A percentile compares a stretch with the other conserved stretches of the same genome.
Evolutionary conservation across 495 filamentous ascomycete species (phyloP).

Genomic region (Aspergillus bertholletiae): DNA sequence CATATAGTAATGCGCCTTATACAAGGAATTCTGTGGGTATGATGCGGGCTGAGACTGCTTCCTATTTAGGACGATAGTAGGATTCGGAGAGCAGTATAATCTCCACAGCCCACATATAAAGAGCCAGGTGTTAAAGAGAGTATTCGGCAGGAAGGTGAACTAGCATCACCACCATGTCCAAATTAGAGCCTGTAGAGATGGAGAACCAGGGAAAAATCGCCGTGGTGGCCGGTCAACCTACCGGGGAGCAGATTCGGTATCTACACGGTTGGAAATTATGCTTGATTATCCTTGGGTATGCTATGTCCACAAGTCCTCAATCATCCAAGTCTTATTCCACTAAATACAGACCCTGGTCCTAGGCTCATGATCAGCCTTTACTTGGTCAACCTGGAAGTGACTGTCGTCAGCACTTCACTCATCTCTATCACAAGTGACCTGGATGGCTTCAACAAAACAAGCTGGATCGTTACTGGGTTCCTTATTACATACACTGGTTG

Average conservation of each 20-base stretch:
- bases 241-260: constrained; percentile 19
- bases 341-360: not conserved
- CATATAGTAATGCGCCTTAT: too few species aligned
- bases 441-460: constrained; percentile 46
- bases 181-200: not conserved
- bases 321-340: not conserved
- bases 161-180: not conserved
- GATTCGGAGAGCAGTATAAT: not conserved
- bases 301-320: not conserved
- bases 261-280: constrained; percentile 46
- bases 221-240: not conserved
- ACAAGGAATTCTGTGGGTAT: too few species aligned
- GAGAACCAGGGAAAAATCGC: not conserved
- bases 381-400: constrained; percentile 35
- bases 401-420: constrained; percentile 61
- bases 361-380: constrained; percentile 54
- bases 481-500: constrained; percentile 28
- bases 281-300: constrained; percentile 34
- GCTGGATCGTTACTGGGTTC: constrained; percentile 58
- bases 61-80: not conserved
- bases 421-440: constrained; percentile 55
- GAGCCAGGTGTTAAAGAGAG: too few species aligned
- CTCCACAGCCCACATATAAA: too few species aligned
- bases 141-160: not conserved
- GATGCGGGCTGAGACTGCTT: not conserved